Conservation (phyloP, 495 filamentous ascomycete species). For the Neurospora hispaniola region DNA sequence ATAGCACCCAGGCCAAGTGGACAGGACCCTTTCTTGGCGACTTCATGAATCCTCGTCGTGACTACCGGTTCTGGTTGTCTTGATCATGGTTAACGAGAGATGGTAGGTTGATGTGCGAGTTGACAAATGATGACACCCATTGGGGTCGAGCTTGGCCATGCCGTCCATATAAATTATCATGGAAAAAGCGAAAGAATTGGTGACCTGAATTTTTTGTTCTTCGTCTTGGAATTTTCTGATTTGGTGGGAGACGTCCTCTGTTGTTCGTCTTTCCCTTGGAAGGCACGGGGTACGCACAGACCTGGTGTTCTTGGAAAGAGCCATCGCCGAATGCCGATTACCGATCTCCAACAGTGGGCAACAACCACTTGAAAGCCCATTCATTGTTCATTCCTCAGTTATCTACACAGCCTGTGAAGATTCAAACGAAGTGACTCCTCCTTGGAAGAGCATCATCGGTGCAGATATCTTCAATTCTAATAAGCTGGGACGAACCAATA, state of each 20-base stretch:
- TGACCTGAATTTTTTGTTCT: background rate
- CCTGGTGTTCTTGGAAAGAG: background rate
- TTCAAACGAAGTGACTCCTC: background rate
- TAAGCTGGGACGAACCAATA: background rate
- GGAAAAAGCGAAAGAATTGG: background rate
- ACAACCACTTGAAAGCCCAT: background rate
- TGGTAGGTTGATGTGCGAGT: background rate
- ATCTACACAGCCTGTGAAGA: background rate
- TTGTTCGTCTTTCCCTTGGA: background rate
- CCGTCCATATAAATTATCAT: background rate
- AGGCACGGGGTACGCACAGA: background rate
- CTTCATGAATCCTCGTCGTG: background rate
- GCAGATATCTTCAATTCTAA: background rate
- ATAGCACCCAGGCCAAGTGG: background rate
- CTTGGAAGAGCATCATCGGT: background rate
- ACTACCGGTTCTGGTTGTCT: background rate
- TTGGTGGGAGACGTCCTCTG: background rate
- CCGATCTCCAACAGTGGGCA: background rate
- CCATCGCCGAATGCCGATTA: background rate
- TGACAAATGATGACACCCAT: background rate
- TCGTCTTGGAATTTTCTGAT: background rate
- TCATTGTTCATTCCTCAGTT: background rate
- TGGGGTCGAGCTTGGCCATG: background rate
- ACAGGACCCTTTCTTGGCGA: background rate
- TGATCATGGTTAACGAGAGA: background rate